Percentiles rank a stretch among this genome's conserved stretches.
Conservation (phyloP, 2,329 filamentous ascomycete genomes). For the Triangularia verruculosa region DNA sequence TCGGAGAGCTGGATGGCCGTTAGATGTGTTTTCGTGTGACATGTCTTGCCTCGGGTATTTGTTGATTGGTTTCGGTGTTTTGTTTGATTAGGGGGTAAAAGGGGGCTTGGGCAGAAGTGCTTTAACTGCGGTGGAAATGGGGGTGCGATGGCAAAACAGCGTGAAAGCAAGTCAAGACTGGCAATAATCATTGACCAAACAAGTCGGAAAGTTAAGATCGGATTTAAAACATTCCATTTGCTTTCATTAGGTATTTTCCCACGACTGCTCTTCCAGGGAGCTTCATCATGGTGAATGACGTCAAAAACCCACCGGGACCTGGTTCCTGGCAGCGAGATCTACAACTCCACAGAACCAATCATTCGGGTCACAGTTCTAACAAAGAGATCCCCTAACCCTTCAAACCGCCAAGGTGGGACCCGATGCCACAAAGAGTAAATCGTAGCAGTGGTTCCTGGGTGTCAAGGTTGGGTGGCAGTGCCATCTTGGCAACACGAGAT, state of each 20-base stretch:
- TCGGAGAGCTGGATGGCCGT: conserved; percentile 5
- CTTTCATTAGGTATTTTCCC: not conserved
- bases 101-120: too few relatives aligned
- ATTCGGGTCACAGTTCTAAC: not conserved
- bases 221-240: too few relatives aligned
- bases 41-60: too few relatives aligned
- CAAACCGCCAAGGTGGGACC: not conserved
- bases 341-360: too few relatives aligned
- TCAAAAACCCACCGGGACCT: too few relatives aligned
- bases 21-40: not conserved
- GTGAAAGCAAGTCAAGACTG: too few relatives aligned
- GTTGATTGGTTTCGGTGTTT: not conserved
- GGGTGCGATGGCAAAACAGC: too few relatives aligned
- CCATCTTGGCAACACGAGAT: not conserved
- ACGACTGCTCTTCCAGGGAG: not conserved
- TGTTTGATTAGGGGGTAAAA: not conserved
- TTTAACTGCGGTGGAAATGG: not conserved
- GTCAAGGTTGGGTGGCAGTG: not conserved
- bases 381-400: not conserved
- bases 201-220: too few relatives aligned
- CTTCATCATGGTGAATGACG: not conserved
- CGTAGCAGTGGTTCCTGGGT: not conserved
- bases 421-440: not conserved
- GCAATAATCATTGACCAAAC: too few relatives aligned
- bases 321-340: too few relatives aligned